A percentile compares a stretch with the other conserved stretches of the same genome.
phyloP scores from a whole-genome alignment of 352 stramenopile species.

The Phytopythium kandeliae region DNA sequence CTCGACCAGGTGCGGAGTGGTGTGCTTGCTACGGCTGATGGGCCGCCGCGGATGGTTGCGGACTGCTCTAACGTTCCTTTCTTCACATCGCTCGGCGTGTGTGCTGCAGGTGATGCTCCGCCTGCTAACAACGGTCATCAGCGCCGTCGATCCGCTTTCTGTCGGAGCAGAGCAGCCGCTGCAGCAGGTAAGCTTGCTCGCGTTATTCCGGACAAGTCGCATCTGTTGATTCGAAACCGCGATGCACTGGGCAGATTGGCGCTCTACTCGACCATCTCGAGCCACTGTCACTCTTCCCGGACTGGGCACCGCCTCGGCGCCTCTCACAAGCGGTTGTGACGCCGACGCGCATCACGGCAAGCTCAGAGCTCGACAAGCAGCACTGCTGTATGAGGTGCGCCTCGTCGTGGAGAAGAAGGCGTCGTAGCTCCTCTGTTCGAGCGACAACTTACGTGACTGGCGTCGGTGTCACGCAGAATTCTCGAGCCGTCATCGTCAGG shows the following conservation, averaged over 20 bases:
- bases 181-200: constrained; percentile 34
- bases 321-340: constrained; percentile 34
- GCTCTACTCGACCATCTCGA: constrained; percentile 53
- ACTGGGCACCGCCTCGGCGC: constrained; percentile 69
- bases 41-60: neutral
- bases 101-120: constrained; percentile 59
- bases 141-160: constrained; percentile 48
- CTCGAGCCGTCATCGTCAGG: constrained; percentile 22
- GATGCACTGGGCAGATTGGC: constrained; percentile 50
- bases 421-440: too few species aligned
- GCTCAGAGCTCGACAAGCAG: constrained; percentile 52
- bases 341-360: constrained; percentile 46
- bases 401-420: neutral
- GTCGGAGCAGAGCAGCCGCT: constrained; percentile 43
- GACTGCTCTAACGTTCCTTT: neutral
- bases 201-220: too few species aligned
- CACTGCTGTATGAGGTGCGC: constrained; percentile 44
- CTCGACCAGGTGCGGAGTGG: constrained; percentile 49
- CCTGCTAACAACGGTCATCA: constrained; percentile 50
- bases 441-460: neutral
- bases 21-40: neutral
- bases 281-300: constrained; percentile 59
- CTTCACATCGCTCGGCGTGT: neutral
- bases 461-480: constrained; percentile 14
- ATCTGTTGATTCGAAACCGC: neutral